Evolutionary conservation across 106 monocot genomes (phyloP), one percentile per base, ranked within the genome.

Genomic region (Allium sativum): DNA sequence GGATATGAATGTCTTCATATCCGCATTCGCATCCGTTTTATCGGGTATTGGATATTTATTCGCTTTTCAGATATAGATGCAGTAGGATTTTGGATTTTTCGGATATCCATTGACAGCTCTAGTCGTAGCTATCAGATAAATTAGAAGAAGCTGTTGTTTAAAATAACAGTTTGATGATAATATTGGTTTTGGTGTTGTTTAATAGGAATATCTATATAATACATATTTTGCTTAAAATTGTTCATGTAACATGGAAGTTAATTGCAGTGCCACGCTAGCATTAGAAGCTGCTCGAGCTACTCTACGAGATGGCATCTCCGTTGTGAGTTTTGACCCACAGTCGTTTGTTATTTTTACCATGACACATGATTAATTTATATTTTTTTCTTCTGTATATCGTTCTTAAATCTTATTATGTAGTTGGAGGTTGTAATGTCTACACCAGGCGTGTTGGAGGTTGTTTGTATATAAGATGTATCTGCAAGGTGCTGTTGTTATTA

Each of bases 361-460:
- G 31, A 31, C 1, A 31, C 31, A 31, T 31, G 31, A 31, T 31
- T 31, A 31, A 31, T 31, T 31, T 31, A 3, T 31, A 31, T 3
- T 31, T 31, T 31, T 31, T 31, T 31, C 31, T n/a, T n/a, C n/a
- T n/a, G 5, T n/a, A n/a, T n/a, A n/a, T n/a, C n/a, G n/a, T n/a
- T n/a, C n/a, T n/a, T 31, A 31, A 31, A 31, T 43, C 13, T 11
- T 19, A 58, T 65, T 71, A 18, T 79, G 55, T 62, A 93, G 93
- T 70, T 94, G 44, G 94, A 94, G 76, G 76, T 94, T 70, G 81
- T 86, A 55, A 81, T 90, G 78, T 72, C 86, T n/a, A 89, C 86
- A 48, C 94, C 94, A 59, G 86, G 78, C 66, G 94, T 50, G 19
- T 66, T 89, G 42, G 85, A 89, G 93, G 93, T 93, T 52, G 50